A percentile compares a stretch with the other conserved stretches of the same genome.
These are phyloP conservation scores for Lumnitzera racemosa DNA, from an alignment of 345 rosid genomes.

Conservation along the genomic window DNA sequence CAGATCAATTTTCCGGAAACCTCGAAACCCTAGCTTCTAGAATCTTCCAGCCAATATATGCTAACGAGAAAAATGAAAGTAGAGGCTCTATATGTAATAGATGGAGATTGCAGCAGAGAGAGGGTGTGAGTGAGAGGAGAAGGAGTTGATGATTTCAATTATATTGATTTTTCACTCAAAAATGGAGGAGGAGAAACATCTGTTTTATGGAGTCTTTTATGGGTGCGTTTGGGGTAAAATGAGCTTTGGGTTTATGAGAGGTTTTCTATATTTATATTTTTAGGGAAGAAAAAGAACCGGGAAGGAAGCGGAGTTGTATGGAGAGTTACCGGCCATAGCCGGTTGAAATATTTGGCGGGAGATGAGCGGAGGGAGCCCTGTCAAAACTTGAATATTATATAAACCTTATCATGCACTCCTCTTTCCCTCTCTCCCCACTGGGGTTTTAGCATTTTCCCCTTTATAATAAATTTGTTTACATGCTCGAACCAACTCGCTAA, in stretches of 20 bases:
- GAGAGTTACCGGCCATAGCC: conserved; percentile 9
- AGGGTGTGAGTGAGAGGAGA: background rate
- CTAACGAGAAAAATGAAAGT: background rate
- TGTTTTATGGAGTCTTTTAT: background rate
- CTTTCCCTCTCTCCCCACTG: too few relatives aligned
- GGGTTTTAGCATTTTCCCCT: too few relatives aligned
- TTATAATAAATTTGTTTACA: too few relatives aligned
- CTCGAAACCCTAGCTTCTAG: conserved; percentile 4
- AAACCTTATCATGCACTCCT: too few relatives aligned
- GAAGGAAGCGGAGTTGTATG: background rate
- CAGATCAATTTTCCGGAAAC: too few relatives aligned
- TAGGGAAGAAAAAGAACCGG: background rate
- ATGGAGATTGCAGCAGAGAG: background rate
- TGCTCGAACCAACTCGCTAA: too few relatives aligned
- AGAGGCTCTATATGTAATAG: background rate
- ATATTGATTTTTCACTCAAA: too few relatives aligned
- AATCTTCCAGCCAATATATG: conserved; percentile 10
- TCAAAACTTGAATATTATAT: background rate
- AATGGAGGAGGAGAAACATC: background rate
- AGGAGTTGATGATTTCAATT: background rate
- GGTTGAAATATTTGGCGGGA: conserved; percentile 18
- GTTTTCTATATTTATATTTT: too few relatives aligned
- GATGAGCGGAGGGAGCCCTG: conserved; percentile 1
- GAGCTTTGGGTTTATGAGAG: background rate
- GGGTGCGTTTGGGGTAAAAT: background rate